Evolutionary conservation across 1,284 basidiomycete genomes (phyloP).

Genomic region (Bjerkandera adusta): DNA sequence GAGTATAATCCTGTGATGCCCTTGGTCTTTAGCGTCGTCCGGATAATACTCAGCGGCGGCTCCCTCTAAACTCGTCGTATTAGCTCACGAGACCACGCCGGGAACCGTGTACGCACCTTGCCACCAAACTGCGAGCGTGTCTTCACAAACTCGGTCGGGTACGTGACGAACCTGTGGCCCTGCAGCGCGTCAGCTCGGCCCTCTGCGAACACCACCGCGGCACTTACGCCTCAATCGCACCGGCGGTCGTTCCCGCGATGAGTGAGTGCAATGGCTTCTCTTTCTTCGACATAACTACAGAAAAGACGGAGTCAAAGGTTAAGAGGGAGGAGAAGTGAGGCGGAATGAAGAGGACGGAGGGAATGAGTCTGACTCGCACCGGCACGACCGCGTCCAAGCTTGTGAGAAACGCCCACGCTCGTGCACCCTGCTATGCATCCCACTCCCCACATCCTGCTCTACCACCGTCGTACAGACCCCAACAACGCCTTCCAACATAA

Average conservation of each 20-base stretch:
- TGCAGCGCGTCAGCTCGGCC: constrained; percentile 32
- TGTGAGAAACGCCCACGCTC: background rate
- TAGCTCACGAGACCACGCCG: background rate
- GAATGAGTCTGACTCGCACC: background rate
- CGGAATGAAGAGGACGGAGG: background rate
- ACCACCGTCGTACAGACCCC: background rate
- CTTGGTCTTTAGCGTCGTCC: constrained; percentile 67
- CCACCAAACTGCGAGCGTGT: constrained; percentile 81
- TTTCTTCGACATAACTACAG: constrained; percentile 41
- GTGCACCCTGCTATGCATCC: background rate
- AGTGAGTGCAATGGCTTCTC: constrained; percentile 82
- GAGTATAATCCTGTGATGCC: constrained; percentile 82
- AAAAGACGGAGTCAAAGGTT: background rate
- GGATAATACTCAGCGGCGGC: constrained; percentile 66
- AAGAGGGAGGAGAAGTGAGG: background rate
- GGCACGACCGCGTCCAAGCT: background rate
- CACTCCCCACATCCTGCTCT: background rate
- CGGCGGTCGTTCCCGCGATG: constrained; percentile 91
- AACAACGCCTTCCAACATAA: background rate
- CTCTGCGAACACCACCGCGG: background rate
- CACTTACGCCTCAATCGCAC: constrained; percentile 86
- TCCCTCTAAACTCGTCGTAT: constrained; percentile 45
- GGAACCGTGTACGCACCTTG: constrained; percentile 43
- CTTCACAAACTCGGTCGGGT: constrained; percentile 93
- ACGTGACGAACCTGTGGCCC: constrained; percentile 68